Percentiles rank a stretch among this genome's conserved stretches.
phyloP scores from a whole-genome alignment of 441 rosid genomes.

The Rhodomyrtus psidioides region DNA sequence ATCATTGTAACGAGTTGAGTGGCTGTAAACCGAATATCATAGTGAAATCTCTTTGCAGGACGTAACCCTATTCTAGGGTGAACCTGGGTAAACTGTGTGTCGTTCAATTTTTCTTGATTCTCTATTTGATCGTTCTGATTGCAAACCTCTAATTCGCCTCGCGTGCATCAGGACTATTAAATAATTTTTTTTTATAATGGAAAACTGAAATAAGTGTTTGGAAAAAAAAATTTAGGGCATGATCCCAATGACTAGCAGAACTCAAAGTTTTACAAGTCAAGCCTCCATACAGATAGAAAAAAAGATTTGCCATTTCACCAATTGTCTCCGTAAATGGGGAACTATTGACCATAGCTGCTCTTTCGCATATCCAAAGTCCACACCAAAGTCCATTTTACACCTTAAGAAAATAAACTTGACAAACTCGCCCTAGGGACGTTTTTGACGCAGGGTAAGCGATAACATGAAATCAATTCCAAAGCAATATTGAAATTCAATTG shows the following conservation, averaged over 20 bases:
- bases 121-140: too few species aligned
- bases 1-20: too few species aligned
- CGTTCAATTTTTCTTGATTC: too few species aligned
- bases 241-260: background rate
- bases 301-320: background rate
- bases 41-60: too few species aligned
- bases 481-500: too few species aligned
- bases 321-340: background rate
- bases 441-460: too few species aligned
- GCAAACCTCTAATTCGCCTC: background rate
- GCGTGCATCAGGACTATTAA: background rate
- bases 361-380: background rate
- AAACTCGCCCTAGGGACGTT: background rate
- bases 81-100: too few species aligned
- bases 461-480: too few species aligned
- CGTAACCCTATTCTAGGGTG: too few species aligned
- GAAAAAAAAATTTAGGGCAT: background rate
- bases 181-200: background rate
- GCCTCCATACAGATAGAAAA: background rate
- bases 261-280: background rate
- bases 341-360: background rate
- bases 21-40: too few species aligned
- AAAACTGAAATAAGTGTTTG: background rate
- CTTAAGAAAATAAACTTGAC: background rate
- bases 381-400: background rate